phyloP scores from a whole-genome alignment of 1,284 basidiomycete genomes.

The Psilocybe mexicana region DNA sequence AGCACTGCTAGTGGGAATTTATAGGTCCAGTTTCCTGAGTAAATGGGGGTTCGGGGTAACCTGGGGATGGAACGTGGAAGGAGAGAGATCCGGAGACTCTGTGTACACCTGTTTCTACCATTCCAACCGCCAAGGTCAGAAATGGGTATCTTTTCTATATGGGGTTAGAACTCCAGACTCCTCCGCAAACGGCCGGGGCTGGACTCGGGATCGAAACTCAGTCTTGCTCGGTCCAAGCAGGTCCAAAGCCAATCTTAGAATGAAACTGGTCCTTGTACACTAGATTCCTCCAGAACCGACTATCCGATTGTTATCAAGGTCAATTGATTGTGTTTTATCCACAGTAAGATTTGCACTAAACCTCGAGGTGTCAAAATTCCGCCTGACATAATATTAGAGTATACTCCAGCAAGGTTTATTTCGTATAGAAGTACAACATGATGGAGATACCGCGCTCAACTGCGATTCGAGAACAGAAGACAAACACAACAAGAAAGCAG shows the following conservation, averaged over 20 bases:
- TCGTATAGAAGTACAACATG: background rate
- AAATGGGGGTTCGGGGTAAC: background rate
- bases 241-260: background rate
- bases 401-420: background rate
- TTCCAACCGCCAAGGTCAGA: background rate
- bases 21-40: background rate
- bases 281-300: too few species aligned
- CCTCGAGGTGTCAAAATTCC: too few species aligned
- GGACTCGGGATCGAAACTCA: background rate
- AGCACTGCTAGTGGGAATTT: background rate
- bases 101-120: too few species aligned
- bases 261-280: too few species aligned
- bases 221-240: too few species aligned
- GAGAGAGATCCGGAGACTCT: too few species aligned
- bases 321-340: too few species aligned
- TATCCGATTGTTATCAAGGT: too few species aligned
- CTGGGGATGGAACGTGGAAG: background rate
- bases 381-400: too few species aligned
- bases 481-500: background rate
- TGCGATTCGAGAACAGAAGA: background rate
- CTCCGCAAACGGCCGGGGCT: too few species aligned
- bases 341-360: too few species aligned
- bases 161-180: conserved; percentile 1
- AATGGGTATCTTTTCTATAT: conserved; percentile 14
- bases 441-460: background rate